These are phyloP conservation scores for Allium fistulosum DNA, from an alignment of 106 monocot genomes.

Conservation along the genomic window DNA sequence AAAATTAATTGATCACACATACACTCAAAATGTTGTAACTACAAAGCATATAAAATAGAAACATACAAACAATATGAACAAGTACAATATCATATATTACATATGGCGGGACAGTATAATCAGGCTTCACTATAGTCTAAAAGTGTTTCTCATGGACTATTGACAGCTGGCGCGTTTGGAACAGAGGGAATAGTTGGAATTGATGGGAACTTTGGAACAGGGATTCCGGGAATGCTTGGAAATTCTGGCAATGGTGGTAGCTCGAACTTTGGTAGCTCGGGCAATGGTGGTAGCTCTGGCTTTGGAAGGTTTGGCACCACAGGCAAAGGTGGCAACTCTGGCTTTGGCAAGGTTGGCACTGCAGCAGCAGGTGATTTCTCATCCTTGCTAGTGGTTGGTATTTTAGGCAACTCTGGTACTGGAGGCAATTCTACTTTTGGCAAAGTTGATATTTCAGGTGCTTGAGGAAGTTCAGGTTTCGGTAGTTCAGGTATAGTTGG, in stretches of 20 bases:
- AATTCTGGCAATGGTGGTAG: background rate
- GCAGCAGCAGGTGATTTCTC: background rate
- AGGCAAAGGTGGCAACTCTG: slow-evolving; percentile 4
- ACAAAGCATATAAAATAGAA: too few relatives aligned
- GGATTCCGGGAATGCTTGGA: background rate
- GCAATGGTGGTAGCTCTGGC: background rate
- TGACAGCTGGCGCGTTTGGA: background rate
- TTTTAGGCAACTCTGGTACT: slow-evolving; percentile 9
- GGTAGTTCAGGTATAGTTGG: background rate
- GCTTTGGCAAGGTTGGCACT: slow-evolving; percentile 5
- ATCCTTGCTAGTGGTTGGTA: background rate
- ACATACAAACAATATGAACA: too few relatives aligned
- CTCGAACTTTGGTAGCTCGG: background rate
- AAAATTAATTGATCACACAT: too few relatives aligned
- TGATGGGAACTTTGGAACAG: background rate
- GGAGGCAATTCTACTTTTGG: slow-evolving; percentile 6
- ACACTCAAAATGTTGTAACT: too few relatives aligned
- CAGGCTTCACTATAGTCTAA: too few relatives aligned
- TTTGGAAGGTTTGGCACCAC: slow-evolving; percentile 3
- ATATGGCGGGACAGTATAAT: too few relatives aligned
- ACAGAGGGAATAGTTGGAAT: background rate
- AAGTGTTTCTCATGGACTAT: too few relatives aligned
- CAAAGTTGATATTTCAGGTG: background rate
- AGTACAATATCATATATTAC: too few relatives aligned
- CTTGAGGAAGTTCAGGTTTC: background rate